Evolutionary conservation across 2,329 filamentous ascomycete species (phyloP).

Genomic region (Apiospora koreana): DNA sequence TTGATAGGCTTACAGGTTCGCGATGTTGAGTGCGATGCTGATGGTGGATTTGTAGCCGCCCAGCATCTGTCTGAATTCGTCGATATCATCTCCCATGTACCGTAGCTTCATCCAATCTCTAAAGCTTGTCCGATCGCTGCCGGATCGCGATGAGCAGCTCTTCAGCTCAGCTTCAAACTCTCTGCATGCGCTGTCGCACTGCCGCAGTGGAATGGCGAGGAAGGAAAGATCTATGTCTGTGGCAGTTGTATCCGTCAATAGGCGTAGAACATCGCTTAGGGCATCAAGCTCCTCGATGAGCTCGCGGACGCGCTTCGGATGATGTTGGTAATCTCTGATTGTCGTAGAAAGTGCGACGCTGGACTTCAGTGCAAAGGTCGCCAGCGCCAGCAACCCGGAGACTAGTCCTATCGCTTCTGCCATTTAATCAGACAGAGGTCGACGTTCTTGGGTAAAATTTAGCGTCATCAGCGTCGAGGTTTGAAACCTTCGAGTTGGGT

Average conservation of each 20-base stretch:
- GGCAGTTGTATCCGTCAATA: slow-evolving; percentile 27
- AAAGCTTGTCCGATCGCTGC: slow-evolving; percentile 38
- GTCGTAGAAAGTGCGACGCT: slow-evolving; percentile 38
- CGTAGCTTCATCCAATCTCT: slow-evolving; percentile 45
- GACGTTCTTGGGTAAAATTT: too few species aligned
- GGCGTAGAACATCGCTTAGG: slow-evolving; percentile 39
- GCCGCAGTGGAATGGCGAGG: slow-evolving; percentile 34
- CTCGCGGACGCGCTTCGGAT: slow-evolving; percentile 39
- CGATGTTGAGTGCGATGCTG: slow-evolving; percentile 40
- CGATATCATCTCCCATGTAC: slow-evolving; percentile 46
- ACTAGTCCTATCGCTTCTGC: too few species aligned
- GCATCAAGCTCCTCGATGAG: slow-evolving; percentile 41
- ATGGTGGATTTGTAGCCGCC: slow-evolving; percentile 44
- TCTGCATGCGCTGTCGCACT: slow-evolving; percentile 43
- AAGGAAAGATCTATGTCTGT: background rate
- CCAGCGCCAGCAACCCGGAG: slow-evolving; percentile 34
- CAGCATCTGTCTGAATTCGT: slow-evolving; percentile 40
- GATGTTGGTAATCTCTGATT: slow-evolving; percentile 38
- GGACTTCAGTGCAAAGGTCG: slow-evolving; percentile 40
- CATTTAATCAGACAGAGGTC: too few species aligned
- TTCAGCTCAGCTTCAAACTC: slow-evolving; percentile 41
- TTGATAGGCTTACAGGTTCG: slow-evolving; percentile 37
- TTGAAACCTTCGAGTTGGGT: too few species aligned
- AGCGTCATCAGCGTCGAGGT: too few species aligned
- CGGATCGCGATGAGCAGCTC: slow-evolving; percentile 36